Evolutionary conservation across 345 rosid genomes (phyloP), one percentile per base, ranked within the genome.

Genomic region (Sisymbrium irio): DNA sequence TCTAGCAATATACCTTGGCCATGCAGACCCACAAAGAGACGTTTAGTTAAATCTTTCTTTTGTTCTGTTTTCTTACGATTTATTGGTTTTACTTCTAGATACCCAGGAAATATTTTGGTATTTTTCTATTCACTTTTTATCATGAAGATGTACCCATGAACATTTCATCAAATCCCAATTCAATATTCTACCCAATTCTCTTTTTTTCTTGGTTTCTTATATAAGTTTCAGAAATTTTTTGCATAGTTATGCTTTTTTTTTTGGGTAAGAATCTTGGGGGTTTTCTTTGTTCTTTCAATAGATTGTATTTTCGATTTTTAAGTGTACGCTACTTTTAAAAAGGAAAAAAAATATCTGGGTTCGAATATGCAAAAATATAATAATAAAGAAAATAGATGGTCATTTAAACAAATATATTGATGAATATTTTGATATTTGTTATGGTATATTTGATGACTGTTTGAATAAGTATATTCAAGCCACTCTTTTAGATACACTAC

Each of bases 391-490:
- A n/a, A 9, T 10, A 10, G 6, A 32, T 2, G 63, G 46, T 12
- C 19, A n/a, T 4, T 19, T 30, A 4, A 57, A 42, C 5, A 44
- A 33, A 65, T 28, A 37, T 27, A 56, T 47, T 37, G 53, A 56
- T 37, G 25, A 65, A 27, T 22, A 20, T n/a, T 66, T 8, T 9
- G 46, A 20, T 58, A 54, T 39, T 10, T 56, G 11, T 40, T 47
- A 27, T 25, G 67, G 62, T 47, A 58, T 66, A 59, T 47, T 39
- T 67, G 44, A 74, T 39, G 65, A 67, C 62, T 28, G 63, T 67
- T 68, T 75, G 49, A 51, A 74, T 67, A 39, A 14, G 46, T 64
- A 74, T 74, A 66, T 58, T 66, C 55, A 67, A 40, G 27, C 37
- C n/a, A 45, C 32, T 33, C 58, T 56, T 44, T 36, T 14, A 54